Evolutionary conservation across 495 filamentous ascomycete genomes (phyloP), one percentile per base, ranked within the genome.

Genomic region (Cladorrhinum samala): DNA sequence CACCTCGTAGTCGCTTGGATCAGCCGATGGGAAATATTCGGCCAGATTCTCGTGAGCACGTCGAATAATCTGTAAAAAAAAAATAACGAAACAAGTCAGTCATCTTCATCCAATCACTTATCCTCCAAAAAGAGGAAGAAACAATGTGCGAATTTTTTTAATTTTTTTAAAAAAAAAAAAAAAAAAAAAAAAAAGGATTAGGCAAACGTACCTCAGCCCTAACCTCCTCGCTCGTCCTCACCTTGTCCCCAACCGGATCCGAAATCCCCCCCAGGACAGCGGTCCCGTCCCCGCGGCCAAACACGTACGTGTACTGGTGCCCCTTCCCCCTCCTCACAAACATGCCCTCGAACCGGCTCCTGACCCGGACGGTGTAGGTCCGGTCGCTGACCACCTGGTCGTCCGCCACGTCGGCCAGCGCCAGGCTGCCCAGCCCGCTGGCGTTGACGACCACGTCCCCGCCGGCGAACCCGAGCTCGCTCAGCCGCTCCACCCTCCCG

Each of bases 261-360:
- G 58, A 60, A 2, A 60, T 49, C 2, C 58, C 58, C 0, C 58
- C 58, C 13, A 60, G 14, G 2, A 54, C 58, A 2, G 46, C 50
- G 1, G 58, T 60, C 20, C 58, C 58, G 30, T 60, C 51, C 0
- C 51, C 50, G 1, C 58, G 19, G 2, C 54, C 54, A 49, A 60
- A 60, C 9, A 54, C n/a, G 18, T 60, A 60, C 23, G 50, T 54
- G 16, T 60, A 60, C 18, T 36, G 16, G 0, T 11, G 6, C 11
- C 46, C 42, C 1, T 1, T n/a, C 0, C 41, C 50, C 9, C 58
- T 27, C 6, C 43, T 27, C 6, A 60, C 54, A 19, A 51, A 51
- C 16, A 18, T 45, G 3, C 18, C 47, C n/a, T 54, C 25, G 44
- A 25, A 60, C 9, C 33, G 40, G 8, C 54, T 50, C 27, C 47